These are phyloP conservation scores for Mycena metata DNA, from an alignment of 768 basidiomycete species.

Conservation along the genomic window DNA sequence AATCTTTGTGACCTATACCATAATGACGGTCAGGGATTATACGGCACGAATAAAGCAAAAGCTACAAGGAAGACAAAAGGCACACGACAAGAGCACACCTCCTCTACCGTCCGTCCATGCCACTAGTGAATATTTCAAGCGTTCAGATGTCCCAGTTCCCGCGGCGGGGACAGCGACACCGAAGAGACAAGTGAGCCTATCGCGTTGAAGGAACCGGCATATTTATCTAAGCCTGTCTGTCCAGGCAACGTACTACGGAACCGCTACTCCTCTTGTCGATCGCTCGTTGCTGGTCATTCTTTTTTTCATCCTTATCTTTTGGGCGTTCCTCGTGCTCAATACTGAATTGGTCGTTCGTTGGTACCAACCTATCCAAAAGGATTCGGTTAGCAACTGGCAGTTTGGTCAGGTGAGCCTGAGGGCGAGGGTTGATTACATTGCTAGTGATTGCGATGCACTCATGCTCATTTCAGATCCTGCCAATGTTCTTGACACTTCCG, in stretches of 20 bases:
- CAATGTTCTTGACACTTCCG: conserved; percentile 22
- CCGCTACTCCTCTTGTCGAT: neutral
- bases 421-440: neutral
- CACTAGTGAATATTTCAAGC: no score
- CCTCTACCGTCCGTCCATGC: no score
- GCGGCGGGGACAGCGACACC: no score
- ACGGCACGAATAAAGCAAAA: neutral
- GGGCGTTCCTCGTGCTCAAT: conserved; percentile 18
- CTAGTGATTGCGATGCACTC: no score
- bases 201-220: no score
- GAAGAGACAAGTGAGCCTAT: no score
- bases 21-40: conserved; percentile 24
- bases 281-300: conserved; percentile 8
- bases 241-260: neutral
- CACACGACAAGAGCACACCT: no score
- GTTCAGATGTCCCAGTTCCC: no score
- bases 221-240: neutral
- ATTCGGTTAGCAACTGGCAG: neutral
- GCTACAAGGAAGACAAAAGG: no score
- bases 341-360: conserved; percentile 16
- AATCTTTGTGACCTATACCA: neutral
- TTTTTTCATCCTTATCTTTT: conserved; percentile 6
- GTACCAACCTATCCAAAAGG: neutral
- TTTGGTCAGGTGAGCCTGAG: conserved; percentile 21
- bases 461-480: conserved; percentile 12